Evolutionary conservation across 257 asterid species (phyloP).

Genomic region (Nemophila menziesii): DNA sequence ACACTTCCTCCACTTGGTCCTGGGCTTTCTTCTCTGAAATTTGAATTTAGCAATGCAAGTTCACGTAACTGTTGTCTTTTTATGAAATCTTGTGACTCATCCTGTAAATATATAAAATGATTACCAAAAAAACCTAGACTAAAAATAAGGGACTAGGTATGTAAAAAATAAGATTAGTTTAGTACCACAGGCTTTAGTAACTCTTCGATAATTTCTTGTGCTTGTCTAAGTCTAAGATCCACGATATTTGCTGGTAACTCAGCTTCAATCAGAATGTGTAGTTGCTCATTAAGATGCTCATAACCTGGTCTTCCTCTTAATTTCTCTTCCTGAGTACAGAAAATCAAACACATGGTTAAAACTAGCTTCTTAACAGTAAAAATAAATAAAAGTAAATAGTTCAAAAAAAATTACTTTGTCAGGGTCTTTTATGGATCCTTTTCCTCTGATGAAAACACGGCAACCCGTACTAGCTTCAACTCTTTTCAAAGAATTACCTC

Average conservation of each 20-base stretch:
- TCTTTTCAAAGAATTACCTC: constrained; percentile 93
- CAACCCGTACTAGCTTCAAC: constrained; percentile 97
- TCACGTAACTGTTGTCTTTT: constrained; percentile 96
- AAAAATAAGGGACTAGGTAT: too few relatives aligned
- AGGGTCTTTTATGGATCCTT: constrained; percentile 93
- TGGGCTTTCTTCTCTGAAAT: constrained; percentile 90
- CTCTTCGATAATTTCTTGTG: constrained; percentile 81
- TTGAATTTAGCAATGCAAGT: constrained; percentile 86
- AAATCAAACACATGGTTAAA: constrained; percentile 10
- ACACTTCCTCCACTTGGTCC: constrained; percentile 96
- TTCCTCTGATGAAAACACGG: constrained; percentile 93
- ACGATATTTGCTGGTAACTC: constrained; percentile 74
- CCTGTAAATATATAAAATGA: constrained; percentile 28
- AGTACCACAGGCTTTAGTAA: constrained; percentile 90
- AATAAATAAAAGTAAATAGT: not conserved
- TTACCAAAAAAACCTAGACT: not conserved
- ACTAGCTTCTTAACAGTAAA: not conserved
- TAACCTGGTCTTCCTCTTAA: constrained; percentile 86
- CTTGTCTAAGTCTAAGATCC: constrained; percentile 77
- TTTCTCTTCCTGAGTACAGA: constrained; percentile 86
- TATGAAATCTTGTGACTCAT: constrained; percentile 86
- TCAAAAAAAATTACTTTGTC: constrained; percentile 74
- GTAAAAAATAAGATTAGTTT: constrained; percentile 10
- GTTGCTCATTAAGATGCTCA: constrained; percentile 87
- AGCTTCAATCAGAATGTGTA: constrained; percentile 86